Percentiles rank a stretch among this genome's conserved stretches.
Conservation (phyloP, 768 basidiomycete genomes). For the Erythrobasidium yunnanense region DNA sequence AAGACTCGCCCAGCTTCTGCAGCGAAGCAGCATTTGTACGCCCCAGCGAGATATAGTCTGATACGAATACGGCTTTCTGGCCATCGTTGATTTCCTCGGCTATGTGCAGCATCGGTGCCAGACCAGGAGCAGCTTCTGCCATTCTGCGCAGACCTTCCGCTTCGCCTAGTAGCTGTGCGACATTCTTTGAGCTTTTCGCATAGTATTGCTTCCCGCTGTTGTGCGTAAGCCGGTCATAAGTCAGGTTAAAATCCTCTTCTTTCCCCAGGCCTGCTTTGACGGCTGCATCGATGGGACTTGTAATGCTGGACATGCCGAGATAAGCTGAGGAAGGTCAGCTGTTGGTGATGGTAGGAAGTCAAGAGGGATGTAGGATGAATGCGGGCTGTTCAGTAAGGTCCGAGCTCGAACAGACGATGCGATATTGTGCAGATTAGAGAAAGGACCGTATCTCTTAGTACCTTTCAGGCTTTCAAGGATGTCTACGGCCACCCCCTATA, state of each 20-base stretch:
- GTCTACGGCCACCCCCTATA: too few relatives aligned
- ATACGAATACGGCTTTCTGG: conserved; percentile 6
- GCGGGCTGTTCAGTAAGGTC: too few relatives aligned
- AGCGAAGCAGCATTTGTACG: background rate
- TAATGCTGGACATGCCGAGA: too few relatives aligned
- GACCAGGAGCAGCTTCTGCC: background rate
- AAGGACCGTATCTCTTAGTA: too few relatives aligned
- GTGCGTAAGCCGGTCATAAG: background rate
- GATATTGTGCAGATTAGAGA: too few relatives aligned
- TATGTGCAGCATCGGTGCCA: conserved; percentile 9
- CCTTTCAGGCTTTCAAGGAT: too few relatives aligned
- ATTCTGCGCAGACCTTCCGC: conserved; percentile 12
- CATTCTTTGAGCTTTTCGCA: conserved; percentile 2
- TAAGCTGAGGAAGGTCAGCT: too few relatives aligned
- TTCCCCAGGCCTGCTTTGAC: conserved; percentile 15
- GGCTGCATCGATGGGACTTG: background rate
- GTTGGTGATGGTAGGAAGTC: too few relatives aligned
- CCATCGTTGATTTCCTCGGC: background rate
- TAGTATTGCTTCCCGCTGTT: background rate
- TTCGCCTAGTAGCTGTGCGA: conserved; percentile 20
- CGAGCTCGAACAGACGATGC: too few relatives aligned
- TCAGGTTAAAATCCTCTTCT: background rate
- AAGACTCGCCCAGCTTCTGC: background rate
- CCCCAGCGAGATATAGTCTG: conserved; percentile 5
- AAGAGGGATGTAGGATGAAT: too few relatives aligned